A percentile compares a stretch with the other conserved stretches of the same genome.
These are phyloP conservation scores for Zalaria sp. DNA, from an alignment of 2,329 filamentous ascomycete genomes.

Conservation along the genomic window DNA sequence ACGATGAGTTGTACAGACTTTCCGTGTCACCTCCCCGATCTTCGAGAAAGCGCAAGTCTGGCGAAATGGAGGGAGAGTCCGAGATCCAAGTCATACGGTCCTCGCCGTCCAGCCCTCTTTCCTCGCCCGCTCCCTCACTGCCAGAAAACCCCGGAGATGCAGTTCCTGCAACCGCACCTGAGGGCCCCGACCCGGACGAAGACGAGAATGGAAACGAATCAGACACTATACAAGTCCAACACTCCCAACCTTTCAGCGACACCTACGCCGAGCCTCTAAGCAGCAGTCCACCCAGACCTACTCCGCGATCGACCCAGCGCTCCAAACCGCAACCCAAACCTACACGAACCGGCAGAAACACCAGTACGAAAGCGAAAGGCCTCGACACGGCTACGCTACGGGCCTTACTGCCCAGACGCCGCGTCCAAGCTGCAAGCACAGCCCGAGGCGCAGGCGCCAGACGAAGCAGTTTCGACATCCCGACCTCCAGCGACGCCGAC, in stretches of 20 bases:
- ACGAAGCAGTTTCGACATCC: constrained; percentile 25
- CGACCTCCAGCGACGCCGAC: constrained; percentile 19
- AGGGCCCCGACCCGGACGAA: not conserved
- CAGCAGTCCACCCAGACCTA: constrained; percentile 6
- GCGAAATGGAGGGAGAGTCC: constrained; percentile 10
- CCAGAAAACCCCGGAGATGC: not conserved
- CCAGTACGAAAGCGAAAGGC: constrained; percentile 11
- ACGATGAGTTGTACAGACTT: constrained; percentile 2
- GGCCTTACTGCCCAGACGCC: constrained; percentile 28
- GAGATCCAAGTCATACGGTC: constrained; percentile 23
- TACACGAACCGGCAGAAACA: constrained; percentile 3
- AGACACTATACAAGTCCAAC: too few species aligned
- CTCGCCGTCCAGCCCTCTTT: constrained; percentile 16
- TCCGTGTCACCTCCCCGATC: not conserved
- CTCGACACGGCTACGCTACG: constrained; percentile 30
- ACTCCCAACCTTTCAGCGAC: too few species aligned
- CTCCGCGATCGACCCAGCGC: constrained; percentile 1
- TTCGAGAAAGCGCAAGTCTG: constrained; percentile 5
- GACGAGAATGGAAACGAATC: not conserved
- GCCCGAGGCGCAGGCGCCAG: constrained; percentile 4
- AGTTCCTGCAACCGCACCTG: constrained; percentile 2
- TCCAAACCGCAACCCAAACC: not conserved
- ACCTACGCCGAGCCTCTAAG: constrained; percentile 7
- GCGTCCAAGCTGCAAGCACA: constrained; percentile 12
- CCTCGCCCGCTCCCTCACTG: not conserved